These are phyloP conservation scores for Saccharomyces hybrid DNA, from an alignment of 1,139 yeast genomes.

Conservation along the genomic window DNA sequence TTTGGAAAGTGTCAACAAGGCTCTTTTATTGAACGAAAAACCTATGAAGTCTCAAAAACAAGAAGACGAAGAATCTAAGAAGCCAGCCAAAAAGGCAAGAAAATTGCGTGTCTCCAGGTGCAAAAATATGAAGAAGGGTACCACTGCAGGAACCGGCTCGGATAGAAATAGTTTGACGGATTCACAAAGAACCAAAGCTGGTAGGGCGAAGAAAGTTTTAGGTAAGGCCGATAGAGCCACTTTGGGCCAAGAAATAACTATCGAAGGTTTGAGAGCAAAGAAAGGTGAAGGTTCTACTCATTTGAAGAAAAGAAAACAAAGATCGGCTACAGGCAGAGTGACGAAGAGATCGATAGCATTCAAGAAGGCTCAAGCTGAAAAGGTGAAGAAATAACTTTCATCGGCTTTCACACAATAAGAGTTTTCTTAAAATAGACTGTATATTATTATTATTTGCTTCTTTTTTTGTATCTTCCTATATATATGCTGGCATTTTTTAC, in stretches of 20 bases:
- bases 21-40: conserved; percentile 69
- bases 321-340: conserved; percentile 40
- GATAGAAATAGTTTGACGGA: conserved; percentile 38
- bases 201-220: conserved; percentile 66
- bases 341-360: conserved; percentile 33
- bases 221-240: conserved; percentile 77
- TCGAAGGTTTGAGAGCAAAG: conserved; percentile 80
- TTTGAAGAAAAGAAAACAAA: conserved; percentile 56
- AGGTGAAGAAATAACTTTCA: background rate
- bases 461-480: conserved; percentile 4
- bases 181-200: conserved; percentile 66
- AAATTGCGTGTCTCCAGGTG: conserved; percentile 76
- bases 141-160: conserved; percentile 22
- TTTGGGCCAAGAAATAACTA: conserved; percentile 41
- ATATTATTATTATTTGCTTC: background rate
- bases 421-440: background rate
- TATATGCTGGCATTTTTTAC: conserved; percentile 3
- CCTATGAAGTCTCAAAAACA: conserved; percentile 40
- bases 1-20: conserved; percentile 72
- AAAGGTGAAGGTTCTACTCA: conserved; percentile 56
- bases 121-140: conserved; percentile 42
- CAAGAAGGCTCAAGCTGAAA: conserved; percentile 17
- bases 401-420: background rate
- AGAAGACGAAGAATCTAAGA: conserved; percentile 12
- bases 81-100: conserved; percentile 41